Evolutionary conservation across 768 basidiomycete genomes (phyloP).

Genomic region (Xanthoconium stramineum): DNA sequence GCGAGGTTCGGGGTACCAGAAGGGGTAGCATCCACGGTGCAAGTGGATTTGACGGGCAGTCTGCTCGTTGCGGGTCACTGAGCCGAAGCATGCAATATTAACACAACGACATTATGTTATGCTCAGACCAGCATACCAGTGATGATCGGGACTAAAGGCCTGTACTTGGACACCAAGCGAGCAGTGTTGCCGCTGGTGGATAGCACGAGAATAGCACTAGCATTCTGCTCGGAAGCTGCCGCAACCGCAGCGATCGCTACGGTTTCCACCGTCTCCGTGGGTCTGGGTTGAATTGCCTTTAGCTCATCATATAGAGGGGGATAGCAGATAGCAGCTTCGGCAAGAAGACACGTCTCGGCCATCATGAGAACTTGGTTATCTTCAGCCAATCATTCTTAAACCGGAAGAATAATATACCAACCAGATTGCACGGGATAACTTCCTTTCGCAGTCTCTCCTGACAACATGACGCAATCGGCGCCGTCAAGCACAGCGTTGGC

Average conservation of each 20-base stretch:
- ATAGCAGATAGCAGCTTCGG: constrained; percentile 94
- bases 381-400: constrained; percentile 4
- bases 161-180: constrained; percentile 93
- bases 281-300: constrained; percentile 71
- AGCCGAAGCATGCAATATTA: constrained; percentile 1
- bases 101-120: neutral
- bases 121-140: constrained; percentile 55
- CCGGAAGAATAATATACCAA: constrained; percentile 32
- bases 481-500: constrained; percentile 99
- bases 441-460: constrained; percentile 99
- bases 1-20: constrained; percentile 95
- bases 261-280: constrained; percentile 93
- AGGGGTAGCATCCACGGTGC: constrained; percentile 94
- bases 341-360: constrained; percentile 98
- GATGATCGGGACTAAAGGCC: constrained; percentile 91
- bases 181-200: constrained; percentile 97
- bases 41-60: constrained; percentile 96
- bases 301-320: constrained; percentile 92
- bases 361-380: constrained; percentile 83
- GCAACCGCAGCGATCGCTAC: constrained; percentile 95
- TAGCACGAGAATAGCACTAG: constrained; percentile 91
- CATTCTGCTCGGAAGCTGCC: constrained; percentile 91
- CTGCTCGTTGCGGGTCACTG: constrained; percentile 94
- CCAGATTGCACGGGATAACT: constrained; percentile 94
- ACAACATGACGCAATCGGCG: constrained; percentile 99